Percentiles rank a stretch among this genome's conserved stretches.
Evolutionary conservation across 257 asterid genomes (phyloP).

Genomic region (Salvia miltiorrhiza): DNA sequence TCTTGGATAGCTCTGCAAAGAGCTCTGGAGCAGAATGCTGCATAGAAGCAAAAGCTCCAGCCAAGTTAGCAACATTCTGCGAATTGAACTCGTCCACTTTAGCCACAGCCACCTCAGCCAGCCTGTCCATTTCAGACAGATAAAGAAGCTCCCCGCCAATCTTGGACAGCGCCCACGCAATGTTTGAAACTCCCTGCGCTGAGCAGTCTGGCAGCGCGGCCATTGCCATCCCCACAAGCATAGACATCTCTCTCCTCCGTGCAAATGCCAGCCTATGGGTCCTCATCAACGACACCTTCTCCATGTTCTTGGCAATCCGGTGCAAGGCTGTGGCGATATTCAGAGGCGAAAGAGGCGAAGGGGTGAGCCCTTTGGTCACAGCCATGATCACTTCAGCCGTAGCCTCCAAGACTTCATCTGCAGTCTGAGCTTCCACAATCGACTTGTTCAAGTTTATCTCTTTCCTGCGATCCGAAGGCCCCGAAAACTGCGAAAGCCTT

Average conservation of each 20-base stretch:
- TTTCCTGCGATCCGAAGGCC: conserved; percentile 80
- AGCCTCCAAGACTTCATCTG: conserved; percentile 82
- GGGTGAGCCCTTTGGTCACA: conserved; percentile 85
- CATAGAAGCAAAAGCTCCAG: conserved; percentile 97
- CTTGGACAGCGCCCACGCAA: conserved; percentile 91
- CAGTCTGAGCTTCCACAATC: conserved; percentile 77
- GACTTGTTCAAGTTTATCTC: conserved; percentile 76
- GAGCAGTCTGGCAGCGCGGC: conserved; percentile 86
- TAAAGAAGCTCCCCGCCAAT: conserved; percentile 95
- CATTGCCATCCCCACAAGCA: conserved; percentile 98
- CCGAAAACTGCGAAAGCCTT: conserved; percentile 86
- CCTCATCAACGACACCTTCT: conserved; percentile 69
- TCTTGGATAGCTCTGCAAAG: conserved; percentile 51
- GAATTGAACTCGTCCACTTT: conserved; percentile 79
- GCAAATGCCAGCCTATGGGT: conserved; percentile 72
- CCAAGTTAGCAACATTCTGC: conserved; percentile 86
- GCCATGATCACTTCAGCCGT: conserved; percentile 68
- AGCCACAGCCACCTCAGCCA: conserved; percentile 78
- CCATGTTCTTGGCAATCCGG: conserved; percentile 97
- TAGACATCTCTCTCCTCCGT: conserved; percentile 77
- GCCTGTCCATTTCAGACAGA: conserved; percentile 89
- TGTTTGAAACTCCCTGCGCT: conserved; percentile 85
- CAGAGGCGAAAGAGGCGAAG: conserved; percentile 91
- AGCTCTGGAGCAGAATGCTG: conserved; percentile 86
- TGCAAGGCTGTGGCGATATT: conserved; percentile 89